Evolutionary conservation across 805 yeast species (phyloP).

Genomic region (Kurtzmaniella fragi): DNA sequence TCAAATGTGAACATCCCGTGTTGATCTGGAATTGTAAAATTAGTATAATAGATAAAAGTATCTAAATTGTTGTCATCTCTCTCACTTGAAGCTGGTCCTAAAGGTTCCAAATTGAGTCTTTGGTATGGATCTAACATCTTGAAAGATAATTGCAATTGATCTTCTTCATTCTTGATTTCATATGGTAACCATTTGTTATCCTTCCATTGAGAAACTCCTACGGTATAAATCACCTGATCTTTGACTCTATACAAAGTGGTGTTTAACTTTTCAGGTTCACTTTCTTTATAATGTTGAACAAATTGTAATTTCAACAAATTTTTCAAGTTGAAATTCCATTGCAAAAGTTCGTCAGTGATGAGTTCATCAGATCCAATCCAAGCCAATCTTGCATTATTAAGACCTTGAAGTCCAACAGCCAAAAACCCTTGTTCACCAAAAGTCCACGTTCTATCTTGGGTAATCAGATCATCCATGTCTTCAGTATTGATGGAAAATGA

Average conservation of each 20-base stretch:
- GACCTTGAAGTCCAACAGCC: conserved; percentile 74
- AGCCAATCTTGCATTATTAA: conserved; percentile 67
- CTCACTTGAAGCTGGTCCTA: conserved; percentile 30
- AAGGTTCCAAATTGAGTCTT: conserved; percentile 57
- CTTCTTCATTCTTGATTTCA: conserved; percentile 26
- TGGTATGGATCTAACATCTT: conserved; percentile 94
- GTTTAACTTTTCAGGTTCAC: conserved; percentile 36
- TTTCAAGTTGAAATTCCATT: conserved; percentile 73
- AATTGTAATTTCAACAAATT: conserved; percentile 55
- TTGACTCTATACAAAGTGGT: conserved; percentile 60
- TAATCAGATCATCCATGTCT: conserved; percentile 38
- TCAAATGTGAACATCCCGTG: conserved; percentile 93
- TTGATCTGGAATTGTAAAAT: conserved; percentile 83
- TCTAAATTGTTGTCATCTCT: conserved; percentile 39
- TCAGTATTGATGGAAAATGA: conserved; percentile 49
- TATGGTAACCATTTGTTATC: conserved; percentile 68
- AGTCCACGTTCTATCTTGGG: conserved; percentile 59
- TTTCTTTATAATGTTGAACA: conserved; percentile 52
- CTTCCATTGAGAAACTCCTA: conserved; percentile 42
- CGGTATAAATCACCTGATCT: conserved; percentile 58
- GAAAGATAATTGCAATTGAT: conserved; percentile 76
- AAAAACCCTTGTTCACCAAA: conserved; percentile 74
- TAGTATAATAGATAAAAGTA: conserved; percentile 41
- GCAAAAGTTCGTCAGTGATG: conserved; percentile 29
- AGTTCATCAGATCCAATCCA: conserved; percentile 76